Conservation (phyloP, 2,329 filamentous ascomycete genomes). For the Chaetomiaceae sp. region DNA sequence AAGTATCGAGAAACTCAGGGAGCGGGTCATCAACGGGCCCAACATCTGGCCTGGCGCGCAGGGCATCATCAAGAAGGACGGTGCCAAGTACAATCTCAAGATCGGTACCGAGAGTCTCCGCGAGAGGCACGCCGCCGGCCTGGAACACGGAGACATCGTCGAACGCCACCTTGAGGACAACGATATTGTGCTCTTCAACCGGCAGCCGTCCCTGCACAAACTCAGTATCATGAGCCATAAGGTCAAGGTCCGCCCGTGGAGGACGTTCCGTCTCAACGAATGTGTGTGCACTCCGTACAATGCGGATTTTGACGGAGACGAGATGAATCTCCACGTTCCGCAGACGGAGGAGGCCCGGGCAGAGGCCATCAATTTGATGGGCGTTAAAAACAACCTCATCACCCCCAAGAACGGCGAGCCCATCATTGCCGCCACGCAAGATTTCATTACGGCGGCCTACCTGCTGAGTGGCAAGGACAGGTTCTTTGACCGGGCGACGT, state of each 20-base stretch:
- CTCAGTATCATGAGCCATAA: slow-evolving; percentile 96
- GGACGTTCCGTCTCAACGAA: slow-evolving; percentile 94
- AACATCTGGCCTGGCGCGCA: slow-evolving; percentile 85
- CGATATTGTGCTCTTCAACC: slow-evolving; percentile 95
- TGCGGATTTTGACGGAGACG: slow-evolving; percentile 96
- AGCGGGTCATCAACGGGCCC: slow-evolving; percentile 70
- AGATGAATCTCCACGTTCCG: slow-evolving; percentile 98
- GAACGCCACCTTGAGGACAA: slow-evolving; percentile 93
- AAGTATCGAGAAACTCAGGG: slow-evolving; percentile 76
- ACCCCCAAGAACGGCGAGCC: slow-evolving; percentile 98
- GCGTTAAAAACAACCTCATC: slow-evolving; percentile 90
- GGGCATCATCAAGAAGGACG: slow-evolving; percentile 65
- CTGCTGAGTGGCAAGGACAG: slow-evolving; percentile 86
- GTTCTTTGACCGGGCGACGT: slow-evolving; percentile 85
- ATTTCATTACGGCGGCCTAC: slow-evolving; percentile 96
- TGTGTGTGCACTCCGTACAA: slow-evolving; percentile 99
- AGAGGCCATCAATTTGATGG: slow-evolving; percentile 95
- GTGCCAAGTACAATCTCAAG: slow-evolving; percentile 68
- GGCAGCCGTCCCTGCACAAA: slow-evolving; percentile 95
- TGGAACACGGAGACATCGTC: slow-evolving; percentile 81
- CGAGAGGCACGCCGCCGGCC: slow-evolving; percentile 63
- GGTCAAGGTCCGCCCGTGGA: slow-evolving; percentile 88
- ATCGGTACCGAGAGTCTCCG: slow-evolving; percentile 56
- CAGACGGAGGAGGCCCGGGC: slow-evolving; percentile 95
- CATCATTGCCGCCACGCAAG: slow-evolving; percentile 97